Base-by-base conservation (phyloP, 768 basidiomycete species). In the Phanerochaete carnosa region DNA sequence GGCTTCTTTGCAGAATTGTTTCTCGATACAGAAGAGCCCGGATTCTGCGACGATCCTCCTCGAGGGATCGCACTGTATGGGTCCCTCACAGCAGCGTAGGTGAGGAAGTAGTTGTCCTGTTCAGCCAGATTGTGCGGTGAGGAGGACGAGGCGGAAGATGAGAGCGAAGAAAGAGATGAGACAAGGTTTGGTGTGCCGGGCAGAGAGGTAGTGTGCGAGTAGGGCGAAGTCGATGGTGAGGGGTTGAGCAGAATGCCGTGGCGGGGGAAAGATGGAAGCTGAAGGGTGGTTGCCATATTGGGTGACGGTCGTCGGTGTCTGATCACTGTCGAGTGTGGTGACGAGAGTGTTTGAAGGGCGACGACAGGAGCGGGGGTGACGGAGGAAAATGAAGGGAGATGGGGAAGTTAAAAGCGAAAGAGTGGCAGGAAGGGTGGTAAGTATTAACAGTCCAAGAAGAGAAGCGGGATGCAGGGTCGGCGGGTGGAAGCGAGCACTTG, bases 171-270 rank as follows among this genome's bases (percentile, higher is more conserved):
- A 45, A 66, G 59, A 15, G 70, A 69, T 13, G 64, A 63, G 66
- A 66, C 46, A 65, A 66, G 56, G 57, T 58, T 50, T 61, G 67
- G 47, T 57, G 66, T 61, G 58, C 60, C 58, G 12, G 68, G 69
- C 19, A 71, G 64, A 15, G 68, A 63, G 19, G 62, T 43, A 3
- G 63, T 47, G 54, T 64, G 64, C 52, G 55, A 57, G 60, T 68
- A 66, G 7, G 69, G 69, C 16, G 70, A 70, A 22, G 64, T 60
- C 35, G 67, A 59, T 11, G 71, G 71, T 12, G 71, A 72, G 0
- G 66, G 65, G 64, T 72, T 72, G 65, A 71, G 66, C 25, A 72
- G 69, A 56, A 70, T 70, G 66, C 71, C 69, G 6, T 68, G 69
- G 30, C 62, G 61, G 35, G 64, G 57, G 57, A 62, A 62, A 4